Conservation (phyloP, 2,329 filamentous ascomycete species). For the Venturia nashicola region DNA sequence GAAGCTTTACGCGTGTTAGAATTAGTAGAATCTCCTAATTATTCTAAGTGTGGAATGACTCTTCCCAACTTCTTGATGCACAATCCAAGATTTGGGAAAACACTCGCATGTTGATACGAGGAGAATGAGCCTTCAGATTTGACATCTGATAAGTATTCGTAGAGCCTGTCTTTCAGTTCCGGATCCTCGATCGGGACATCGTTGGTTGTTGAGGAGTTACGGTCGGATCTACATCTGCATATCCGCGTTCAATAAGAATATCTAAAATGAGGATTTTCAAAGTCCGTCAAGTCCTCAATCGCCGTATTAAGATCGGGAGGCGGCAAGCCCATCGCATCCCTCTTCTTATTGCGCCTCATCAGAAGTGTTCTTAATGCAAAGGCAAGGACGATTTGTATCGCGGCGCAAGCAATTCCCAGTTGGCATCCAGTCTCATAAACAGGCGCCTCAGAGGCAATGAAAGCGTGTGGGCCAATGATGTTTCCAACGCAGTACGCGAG, state of each 20-base stretch:
- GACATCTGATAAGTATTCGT: background rate
- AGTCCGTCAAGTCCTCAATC: background rate
- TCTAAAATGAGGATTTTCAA: background rate
- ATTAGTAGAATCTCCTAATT: too few relatives aligned
- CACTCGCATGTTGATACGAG: background rate
- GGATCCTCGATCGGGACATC: background rate
- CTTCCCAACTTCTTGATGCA: background rate
- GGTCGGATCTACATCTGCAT: background rate
- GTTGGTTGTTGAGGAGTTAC: background rate
- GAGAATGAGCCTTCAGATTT: background rate
- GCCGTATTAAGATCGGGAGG: background rate
- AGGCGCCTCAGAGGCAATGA: slow-evolving; percentile 30
- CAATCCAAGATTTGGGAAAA: background rate
- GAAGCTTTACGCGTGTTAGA: too few relatives aligned
- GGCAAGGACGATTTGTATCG: slow-evolving; percentile 28
- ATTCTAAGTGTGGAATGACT: background rate
- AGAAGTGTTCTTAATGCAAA: slow-evolving; percentile 24
- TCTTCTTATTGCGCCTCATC: slow-evolving; percentile 26
- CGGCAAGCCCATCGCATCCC: slow-evolving; percentile 17
- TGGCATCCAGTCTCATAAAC: slow-evolving; percentile 41
- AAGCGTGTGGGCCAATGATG: slow-evolving; percentile 3
- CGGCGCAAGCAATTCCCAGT: slow-evolving; percentile 35
- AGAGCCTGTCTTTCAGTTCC: background rate
- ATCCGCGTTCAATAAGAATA: background rate
- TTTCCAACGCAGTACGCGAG: slow-evolving; percentile 4